Evolutionary conservation across 768 basidiomycete species (phyloP).

Genomic region (Phylloporus rhodoxanthus): DNA sequence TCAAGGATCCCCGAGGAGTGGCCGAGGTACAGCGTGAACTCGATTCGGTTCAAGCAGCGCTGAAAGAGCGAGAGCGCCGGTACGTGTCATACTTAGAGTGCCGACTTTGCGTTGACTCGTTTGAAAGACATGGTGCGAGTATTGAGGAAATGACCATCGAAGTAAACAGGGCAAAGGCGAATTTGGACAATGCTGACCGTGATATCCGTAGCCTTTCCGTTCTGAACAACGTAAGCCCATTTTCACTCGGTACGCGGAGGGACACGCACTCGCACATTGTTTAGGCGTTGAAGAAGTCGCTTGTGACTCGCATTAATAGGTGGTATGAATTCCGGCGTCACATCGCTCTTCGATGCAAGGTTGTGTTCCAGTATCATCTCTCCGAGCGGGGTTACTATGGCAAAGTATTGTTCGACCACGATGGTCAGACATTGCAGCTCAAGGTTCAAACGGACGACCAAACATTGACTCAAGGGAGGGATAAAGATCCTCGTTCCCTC

Average conservation of each 20-base stretch:
- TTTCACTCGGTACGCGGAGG: not conserved
- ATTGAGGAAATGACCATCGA: constrained; percentile 74
- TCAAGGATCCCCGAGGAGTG: constrained; percentile 52
- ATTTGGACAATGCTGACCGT: constrained; percentile 51
- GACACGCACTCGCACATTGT: constrained; percentile 7
- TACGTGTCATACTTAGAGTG: constrained; percentile 24
- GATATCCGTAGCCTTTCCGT: constrained; percentile 58
- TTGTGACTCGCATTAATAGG: constrained; percentile 56
- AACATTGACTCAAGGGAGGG: constrained; percentile 54
- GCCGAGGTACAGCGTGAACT: constrained; percentile 56
- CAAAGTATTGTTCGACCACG: constrained; percentile 83
- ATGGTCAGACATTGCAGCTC: constrained; percentile 53
- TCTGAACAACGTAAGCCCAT: constrained; percentile 56
- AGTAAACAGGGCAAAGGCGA: constrained; percentile 57
- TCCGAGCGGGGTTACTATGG: constrained; percentile 85
- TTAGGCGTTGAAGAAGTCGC: constrained; percentile 63
- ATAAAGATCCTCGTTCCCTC: constrained; percentile 81
- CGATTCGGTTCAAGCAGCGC: constrained; percentile 54
- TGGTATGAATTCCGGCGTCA: constrained; percentile 89
- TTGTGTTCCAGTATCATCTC: constrained; percentile 77
- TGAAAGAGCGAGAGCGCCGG: constrained; percentile 64
- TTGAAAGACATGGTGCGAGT: constrained; percentile 60
- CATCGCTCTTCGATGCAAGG: constrained; percentile 82
- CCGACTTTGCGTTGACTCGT: constrained; percentile 1
- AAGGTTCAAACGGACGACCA: constrained; percentile 85